Base-by-base conservation (phyloP, 1,284 basidiomycete species). In the Amylostereum chailletii region DNA sequence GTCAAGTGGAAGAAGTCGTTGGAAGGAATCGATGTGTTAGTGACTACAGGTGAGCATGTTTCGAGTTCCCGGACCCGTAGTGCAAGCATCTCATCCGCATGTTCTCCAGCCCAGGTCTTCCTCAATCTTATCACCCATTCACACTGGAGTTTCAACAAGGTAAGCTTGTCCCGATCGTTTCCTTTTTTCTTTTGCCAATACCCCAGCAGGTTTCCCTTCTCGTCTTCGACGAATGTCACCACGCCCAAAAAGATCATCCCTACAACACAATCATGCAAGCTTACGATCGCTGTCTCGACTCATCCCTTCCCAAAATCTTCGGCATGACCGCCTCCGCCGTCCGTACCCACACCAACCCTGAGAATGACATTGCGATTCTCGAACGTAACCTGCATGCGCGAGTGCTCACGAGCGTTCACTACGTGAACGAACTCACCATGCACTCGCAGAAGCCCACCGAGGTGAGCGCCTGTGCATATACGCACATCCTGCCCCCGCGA, bases 291-390 rank as follows among this genome's bases (percentile, higher is more conserved):
- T 68, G 72, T 42, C 65, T 74, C 36, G 52, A 58, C 1, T 42
- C 65, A 2, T 58, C 67, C 8, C 73, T 86, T 19, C 90, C 90
- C 2, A 90, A 85, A 60, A 72, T 93, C n/a, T 88, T 93, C 56
- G 90, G 90, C 3, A 85, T 93, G 81, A 93, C 90, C 0, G 90
- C 90, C 0, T 90, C 86, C 29, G 89, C 90, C 0, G 79, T 90
- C 32, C 90, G 84, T 82, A 86, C 88, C 56, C 71, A 77, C 8
- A 81, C 76, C 53, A 76, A 86, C 50, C 77, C 85, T 0, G 63
- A 68, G 10, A 73, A 73, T 37, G 84, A 82, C 5, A 65, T 85
- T 11, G 61, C 71, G 34, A 69, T 71, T n/a, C 70, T 93, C 1
- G 87, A 93, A 64, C 65, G 66, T 42, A 86, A 83, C 52, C 62